A percentile compares a stretch with the other conserved stretches of the same genome.
Evolutionary conservation across 495 filamentous ascomycete genomes (phyloP).

Genomic region (Penicillium alfredii): DNA sequence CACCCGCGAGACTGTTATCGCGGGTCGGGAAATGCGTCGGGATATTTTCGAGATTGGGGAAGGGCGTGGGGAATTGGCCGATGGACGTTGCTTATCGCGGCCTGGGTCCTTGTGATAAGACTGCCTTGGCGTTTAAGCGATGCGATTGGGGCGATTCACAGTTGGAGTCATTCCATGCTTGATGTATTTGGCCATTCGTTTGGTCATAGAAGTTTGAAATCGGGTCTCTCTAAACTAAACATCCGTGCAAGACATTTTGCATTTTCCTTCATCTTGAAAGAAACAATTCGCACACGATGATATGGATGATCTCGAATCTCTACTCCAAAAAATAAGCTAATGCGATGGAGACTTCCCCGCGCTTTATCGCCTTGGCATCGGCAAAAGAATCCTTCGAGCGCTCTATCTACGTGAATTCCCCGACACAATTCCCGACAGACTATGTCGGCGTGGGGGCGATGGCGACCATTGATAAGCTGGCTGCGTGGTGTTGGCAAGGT

Average conservation of each 20-base stretch:
- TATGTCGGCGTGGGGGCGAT: background rate
- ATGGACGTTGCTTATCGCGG: background rate
- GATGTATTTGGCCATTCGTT: too few relatives aligned
- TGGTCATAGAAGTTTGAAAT: too few relatives aligned
- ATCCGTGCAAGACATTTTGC: too few relatives aligned
- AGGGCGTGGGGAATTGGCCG: conserved; percentile 4
- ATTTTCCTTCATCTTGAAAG: too few relatives aligned
- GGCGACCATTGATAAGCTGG: conserved; percentile 4
- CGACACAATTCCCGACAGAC: conserved; percentile 11
- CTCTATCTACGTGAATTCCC: conserved; percentile 1
- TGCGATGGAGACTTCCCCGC: conserved; percentile 12
- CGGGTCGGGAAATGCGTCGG: conserved; percentile 10
- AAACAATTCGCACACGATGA: background rate
- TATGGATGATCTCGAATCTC: too few relatives aligned
- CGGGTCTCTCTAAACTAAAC: too few relatives aligned
- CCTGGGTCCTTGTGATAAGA: too few relatives aligned
- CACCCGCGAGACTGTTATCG: background rate
- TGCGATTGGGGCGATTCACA: too few relatives aligned
- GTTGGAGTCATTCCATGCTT: too few relatives aligned
- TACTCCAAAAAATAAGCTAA: too few relatives aligned
- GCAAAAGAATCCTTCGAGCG: conserved; percentile 1
- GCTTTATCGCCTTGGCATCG: conserved; percentile 14
- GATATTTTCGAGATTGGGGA: conserved; percentile 5
- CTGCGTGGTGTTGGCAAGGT: too few relatives aligned
- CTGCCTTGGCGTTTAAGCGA: too few relatives aligned